phyloP scores from a whole-genome alignment of 495 filamentous ascomycete species.

The Penicillium taxi region DNA sequence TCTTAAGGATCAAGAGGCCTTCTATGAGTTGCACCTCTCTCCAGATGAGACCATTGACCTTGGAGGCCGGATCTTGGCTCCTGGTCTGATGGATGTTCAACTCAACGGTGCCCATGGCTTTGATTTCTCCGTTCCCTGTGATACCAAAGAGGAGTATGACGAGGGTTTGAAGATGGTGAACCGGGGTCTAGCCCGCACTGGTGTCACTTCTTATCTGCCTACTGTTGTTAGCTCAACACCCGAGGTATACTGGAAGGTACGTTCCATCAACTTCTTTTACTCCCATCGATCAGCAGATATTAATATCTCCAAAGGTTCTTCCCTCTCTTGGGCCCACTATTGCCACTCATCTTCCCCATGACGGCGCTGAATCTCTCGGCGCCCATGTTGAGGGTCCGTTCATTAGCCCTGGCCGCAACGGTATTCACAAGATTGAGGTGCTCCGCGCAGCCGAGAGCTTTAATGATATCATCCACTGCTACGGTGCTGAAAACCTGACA shows the following conservation, averaged over 20 bases:
- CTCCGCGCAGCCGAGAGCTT: slow-evolving; percentile 47
- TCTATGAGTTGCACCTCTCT: slow-evolving; percentile 57
- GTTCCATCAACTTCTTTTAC: neutral
- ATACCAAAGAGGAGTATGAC: slow-evolving; percentile 52
- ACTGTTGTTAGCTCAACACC: slow-evolving; percentile 58
- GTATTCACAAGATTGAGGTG: slow-evolving; percentile 60
- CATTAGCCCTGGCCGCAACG: slow-evolving; percentile 61
- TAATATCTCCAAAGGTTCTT: slow-evolving; percentile 44
- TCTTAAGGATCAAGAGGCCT: slow-evolving; percentile 61
- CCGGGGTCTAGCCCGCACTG: slow-evolving; percentile 58
- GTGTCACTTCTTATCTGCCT: slow-evolving; percentile 77
- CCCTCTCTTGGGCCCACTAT: slow-evolving; percentile 66
- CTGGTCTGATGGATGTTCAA: slow-evolving; percentile 79
- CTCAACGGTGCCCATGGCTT: slow-evolving; percentile 81
- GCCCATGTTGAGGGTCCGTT: slow-evolving; percentile 85
- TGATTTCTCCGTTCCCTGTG: slow-evolving; percentile 72
- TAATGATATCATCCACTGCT: slow-evolving; percentile 55
- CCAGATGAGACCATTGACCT: slow-evolving; percentile 57
- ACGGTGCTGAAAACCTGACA: slow-evolving; percentile 55
- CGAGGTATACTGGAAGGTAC: slow-evolving; percentile 60
- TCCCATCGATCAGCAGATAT: neutral
- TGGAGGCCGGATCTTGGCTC: slow-evolving; percentile 67
- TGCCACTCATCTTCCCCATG: slow-evolving; percentile 29
- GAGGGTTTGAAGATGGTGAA: slow-evolving; percentile 61
- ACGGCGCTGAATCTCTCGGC: slow-evolving; percentile 72